Base-by-base conservation (phyloP, 2,329 filamentous ascomycete species). In the Beauveria sp. region DNA sequence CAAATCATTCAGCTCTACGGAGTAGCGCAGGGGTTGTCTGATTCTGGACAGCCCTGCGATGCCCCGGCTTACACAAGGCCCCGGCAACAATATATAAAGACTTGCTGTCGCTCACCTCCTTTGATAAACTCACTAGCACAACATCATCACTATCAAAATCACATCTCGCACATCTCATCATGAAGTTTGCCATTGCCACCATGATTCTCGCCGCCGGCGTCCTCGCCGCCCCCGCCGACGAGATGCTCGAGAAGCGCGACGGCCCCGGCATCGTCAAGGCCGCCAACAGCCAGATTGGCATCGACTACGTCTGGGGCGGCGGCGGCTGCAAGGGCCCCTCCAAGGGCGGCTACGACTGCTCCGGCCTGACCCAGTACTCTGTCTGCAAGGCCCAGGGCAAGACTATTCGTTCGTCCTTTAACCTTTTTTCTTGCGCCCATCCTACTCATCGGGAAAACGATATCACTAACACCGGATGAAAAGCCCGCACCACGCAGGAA, bases 341-440 rank as follows among this genome's bases (percentile, higher is more conserved):
- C 60, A 62, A 66, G 20, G 65, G 65, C 49, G 65, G 65, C 51
- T 66, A 46, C 49, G 65, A 65, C 52, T 66, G 65, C 62, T 66
- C 65, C 40, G 65, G 61, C 45, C 64, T 66, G 18, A 66, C 65
- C 18, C 65, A 65, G 49, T 66, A 64, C 49, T 49, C 64, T 28
- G 64, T 66, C 48, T 66, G 64, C 60, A 62, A 65, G 53, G 65
- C 60, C 31, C 53, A 64, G 65, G 62, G 63, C 60, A 66, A 65
- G 58, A 64, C 62, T 18, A 65, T 66, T n/a, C 65, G 65, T 66
- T 54, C 48, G 49, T 51, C 31, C 14, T 34, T 14, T 14, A 34
- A 34, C 12, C 5, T 5, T 43, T 26, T 43, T 55, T 7, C 12
- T 46, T 9, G 16, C 34, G 12, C 3, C 8, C 1, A 14, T 5